Evolutionary conservation across 139 green algal genomes (phyloP), one percentile per base, ranked within the genome.

Genomic region (Haematococcus sp.): DNA sequence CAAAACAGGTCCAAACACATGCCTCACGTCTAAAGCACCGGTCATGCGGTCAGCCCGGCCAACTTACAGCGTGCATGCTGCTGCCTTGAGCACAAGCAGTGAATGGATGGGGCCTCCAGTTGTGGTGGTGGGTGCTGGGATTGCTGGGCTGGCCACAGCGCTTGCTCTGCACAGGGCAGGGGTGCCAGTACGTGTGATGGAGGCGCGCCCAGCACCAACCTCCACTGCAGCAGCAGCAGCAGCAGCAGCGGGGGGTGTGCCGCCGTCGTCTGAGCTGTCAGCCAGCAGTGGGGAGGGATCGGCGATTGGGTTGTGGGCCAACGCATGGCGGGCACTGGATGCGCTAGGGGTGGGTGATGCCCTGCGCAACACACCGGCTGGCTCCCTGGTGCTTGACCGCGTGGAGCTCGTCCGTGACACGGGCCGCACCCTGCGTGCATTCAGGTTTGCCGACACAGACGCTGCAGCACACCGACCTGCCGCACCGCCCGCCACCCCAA

Each of bases 311-410:
- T 58, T 96, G 7, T 93, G 88, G 86, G 78, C 81, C 31, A 96
- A 96, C 68, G 91, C 86, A 1, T 96, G 90, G 86, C 70, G 81
- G 20, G 89, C 89, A 0, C 78, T 96, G 77, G 90, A 96, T 49
- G 83, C 76, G 0, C 71, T 96, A 27, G 86, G 81, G 0, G 81
- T 86, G 7, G 91, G 59, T 13, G 78, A 88, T 17, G 32, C 71
- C 32, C 72, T 94, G 65, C 76, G 90, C 27, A n/a, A n/a, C n/a
- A 1, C 19, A 16, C 25, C 52, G 0, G 64, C 68, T 46, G 27
- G 70, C 27, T 64, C 34, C 28, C 58, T 84, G 1, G 40, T 34
- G n/a, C 25, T 28, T 11, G 25, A 25, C 68, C 81, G 54, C n/a
- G 75, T 84, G 65, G 76, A 84, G 81, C 61, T 79, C 13, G 74